Base-by-base conservation (phyloP, 1,139 yeast species). In the Nadsonia starkeyi-henricii region DNA sequence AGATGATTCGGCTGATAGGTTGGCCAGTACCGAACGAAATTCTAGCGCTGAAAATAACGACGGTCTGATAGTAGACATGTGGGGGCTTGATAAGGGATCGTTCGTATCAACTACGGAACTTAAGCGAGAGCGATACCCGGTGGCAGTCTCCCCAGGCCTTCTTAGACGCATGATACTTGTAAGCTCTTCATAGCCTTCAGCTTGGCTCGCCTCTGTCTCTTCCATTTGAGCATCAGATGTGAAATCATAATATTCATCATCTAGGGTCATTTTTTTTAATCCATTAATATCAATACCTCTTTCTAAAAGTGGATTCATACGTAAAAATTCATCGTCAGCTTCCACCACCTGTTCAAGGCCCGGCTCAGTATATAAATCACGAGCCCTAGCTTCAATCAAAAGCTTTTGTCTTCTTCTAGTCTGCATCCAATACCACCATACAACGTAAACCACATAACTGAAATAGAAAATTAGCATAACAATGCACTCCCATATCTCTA, bases 371-470 rank as follows among this genome's bases (percentile, higher is more conserved):
- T 58, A 63, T 28, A 60, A 57, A 42, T 55, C 57, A 28, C 67
- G 47, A 3, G 62, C 63, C 45, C 53, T 55, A 43, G 46, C 51
- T 30, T 57, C 65, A 45, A 53, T 59, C 46, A 50, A 50, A 49
- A 53, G 56, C 49, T 18, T 48, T n/a, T 48, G 48, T 17, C 58
- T 55, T 42, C 50, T 53, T 20, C 53, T 52, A 15, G 62, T 52
- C n/a, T 50, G 28, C 60, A 65, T 52, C 58, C 58, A 69, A 48
- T 71, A 74, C 74, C 74, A 67, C 2, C 58, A 45, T 0, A 71
- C 66, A 2, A 74, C 75, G 21, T 75, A 68, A 0, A 65, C 47
- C 2, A 82, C 88, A 58, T 83, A 84, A 1, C 63, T 47, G 0
- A 72, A 51, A 58, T 84, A 84, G 2, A 78, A 59, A 0, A 58